These are phyloP conservation scores for Penicillium sp. DNA, from an alignment of 2,329 filamentous ascomycete species.

Conservation along the genomic window DNA sequence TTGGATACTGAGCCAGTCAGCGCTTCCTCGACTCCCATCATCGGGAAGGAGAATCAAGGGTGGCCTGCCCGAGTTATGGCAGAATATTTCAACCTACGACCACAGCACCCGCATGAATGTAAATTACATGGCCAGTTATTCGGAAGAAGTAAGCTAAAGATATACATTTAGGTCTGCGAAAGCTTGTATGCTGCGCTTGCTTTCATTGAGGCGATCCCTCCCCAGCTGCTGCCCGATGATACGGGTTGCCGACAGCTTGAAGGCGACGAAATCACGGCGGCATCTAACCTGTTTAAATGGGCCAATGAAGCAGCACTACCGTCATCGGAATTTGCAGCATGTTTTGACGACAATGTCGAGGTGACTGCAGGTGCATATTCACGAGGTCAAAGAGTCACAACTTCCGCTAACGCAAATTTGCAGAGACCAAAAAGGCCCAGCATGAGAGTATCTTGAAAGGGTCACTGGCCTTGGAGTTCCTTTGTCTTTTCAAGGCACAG, in stretches of 20 bases:
- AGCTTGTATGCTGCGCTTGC: conserved; percentile 29
- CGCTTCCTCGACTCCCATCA: conserved; percentile 11
- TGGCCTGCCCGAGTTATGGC: conserved; percentile 30
- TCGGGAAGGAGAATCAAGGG: not conserved
- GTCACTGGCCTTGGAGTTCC: conserved; percentile 31
- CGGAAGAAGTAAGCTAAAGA: not conserved
- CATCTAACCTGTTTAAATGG: conserved; percentile 35
- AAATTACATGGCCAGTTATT: not conserved
- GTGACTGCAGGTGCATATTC: conserved; percentile 10
- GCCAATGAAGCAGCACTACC: conserved; percentile 32
- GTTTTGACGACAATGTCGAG: conserved; percentile 27
- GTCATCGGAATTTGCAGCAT: conserved; percentile 30
- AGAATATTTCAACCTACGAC: conserved; percentile 27
- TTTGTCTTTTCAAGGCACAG: conserved; percentile 18
- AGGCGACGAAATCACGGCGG: conserved; percentile 23
- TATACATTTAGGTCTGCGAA: conserved; percentile 29
- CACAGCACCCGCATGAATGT: conserved; percentile 24
- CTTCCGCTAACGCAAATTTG: not conserved
- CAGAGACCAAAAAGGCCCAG: conserved; percentile 23
- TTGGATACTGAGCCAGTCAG: not conserved
- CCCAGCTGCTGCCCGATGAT: conserved; percentile 14
- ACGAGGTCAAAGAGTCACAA: not conserved
- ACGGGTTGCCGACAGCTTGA: conserved; percentile 14
- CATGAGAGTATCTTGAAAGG: conserved; percentile 27
- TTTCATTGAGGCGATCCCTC: conserved; percentile 24